Base-by-base conservation (phyloP, 169 alveolate species). In the Plasmodium adleri region DNA sequence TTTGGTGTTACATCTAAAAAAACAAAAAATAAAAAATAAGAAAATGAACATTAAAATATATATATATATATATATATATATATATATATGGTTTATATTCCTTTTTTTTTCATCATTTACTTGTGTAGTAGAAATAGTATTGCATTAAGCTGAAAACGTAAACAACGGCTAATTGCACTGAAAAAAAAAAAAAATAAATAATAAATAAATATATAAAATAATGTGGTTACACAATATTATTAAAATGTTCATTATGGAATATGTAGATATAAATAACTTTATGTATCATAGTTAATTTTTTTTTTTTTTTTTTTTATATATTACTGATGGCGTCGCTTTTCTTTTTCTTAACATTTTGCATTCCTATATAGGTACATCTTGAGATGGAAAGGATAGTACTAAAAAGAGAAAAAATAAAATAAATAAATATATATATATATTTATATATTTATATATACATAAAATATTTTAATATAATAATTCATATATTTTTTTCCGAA, bases 271-370 rank as follows among this genome's bases (percentile, higher is more conserved):
- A 59, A 12, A 8, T 56, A 12, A 39, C 47, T 39, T 39, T 39
- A 39, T 39, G 47, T 39, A 39, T 39, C 5, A 39, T 5, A 39
- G 47, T 39, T 2, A 5, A 39, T 32, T 0, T 32, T 32, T 39
- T 39, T 32, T 32, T 32, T 32, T 32, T 32, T 32, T 39, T 39
- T 39, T 39, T 39, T 39, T 76, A 15, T 10, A 15, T 47, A 59
- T 78, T 50, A 78, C 89, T 12, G 64, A 73, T 6, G 6, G 89
- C 89, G 47, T 78, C 89, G 60, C 63, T 74, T 45, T 54, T 78
- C 56, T 64, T 78, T 66, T 78, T 78, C 78, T 78, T 78, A 9
- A 80, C 89, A 45, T 50, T 64, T 47, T 50, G 66, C 59, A 78
- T 15, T 78, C 89, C 89, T 68, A 64, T 50, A 26, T 78, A 78